phyloP scores from a whole-genome alignment of 116 monocot species.

The Cymodocea nodosa region DNA sequence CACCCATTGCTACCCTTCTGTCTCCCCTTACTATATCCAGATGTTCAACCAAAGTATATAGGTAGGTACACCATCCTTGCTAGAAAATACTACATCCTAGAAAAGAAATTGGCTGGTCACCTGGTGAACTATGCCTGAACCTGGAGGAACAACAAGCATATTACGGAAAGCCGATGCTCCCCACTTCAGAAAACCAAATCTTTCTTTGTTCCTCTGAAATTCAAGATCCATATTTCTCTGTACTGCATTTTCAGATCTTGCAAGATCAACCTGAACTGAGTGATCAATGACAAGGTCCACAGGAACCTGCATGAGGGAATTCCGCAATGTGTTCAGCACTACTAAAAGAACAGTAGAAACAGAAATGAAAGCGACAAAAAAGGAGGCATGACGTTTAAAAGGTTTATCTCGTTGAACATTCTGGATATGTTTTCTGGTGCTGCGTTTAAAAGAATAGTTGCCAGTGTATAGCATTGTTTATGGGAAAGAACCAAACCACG shows the following conservation, averaged over 20 bases:
- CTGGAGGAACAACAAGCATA: conserved; percentile 85
- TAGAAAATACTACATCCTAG: neutral
- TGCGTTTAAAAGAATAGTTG: no score
- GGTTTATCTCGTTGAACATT: no score
- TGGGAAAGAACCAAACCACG: neutral
- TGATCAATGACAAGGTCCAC: conserved; percentile 89
- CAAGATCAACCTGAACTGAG: conserved; percentile 76
- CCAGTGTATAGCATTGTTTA: no score
- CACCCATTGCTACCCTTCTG: no score
- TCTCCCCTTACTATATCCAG: no score
- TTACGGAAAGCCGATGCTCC: conserved; percentile 64
- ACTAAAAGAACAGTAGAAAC: neutral
- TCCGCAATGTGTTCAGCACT: neutral
- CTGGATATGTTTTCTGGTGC: no score
- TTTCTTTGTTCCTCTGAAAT: conserved; percentile 57
- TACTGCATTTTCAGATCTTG: conserved; percentile 71
- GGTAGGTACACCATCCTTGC: neutral
- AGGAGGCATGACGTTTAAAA: no score
- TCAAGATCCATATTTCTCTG: conserved; percentile 74
- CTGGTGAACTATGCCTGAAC: conserved; percentile 88
- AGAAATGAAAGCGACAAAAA: no score
- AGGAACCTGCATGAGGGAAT: conserved; percentile 36
- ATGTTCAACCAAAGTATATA: no score
- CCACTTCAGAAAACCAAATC: conserved; percentile 81
- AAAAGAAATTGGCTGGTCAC: conserved; percentile 14